Percentiles rank a stretch among this genome's conserved stretches.
Conservation (phyloP, 2,329 filamentous ascomycete genomes). For the Elsinoe arachidis region DNA sequence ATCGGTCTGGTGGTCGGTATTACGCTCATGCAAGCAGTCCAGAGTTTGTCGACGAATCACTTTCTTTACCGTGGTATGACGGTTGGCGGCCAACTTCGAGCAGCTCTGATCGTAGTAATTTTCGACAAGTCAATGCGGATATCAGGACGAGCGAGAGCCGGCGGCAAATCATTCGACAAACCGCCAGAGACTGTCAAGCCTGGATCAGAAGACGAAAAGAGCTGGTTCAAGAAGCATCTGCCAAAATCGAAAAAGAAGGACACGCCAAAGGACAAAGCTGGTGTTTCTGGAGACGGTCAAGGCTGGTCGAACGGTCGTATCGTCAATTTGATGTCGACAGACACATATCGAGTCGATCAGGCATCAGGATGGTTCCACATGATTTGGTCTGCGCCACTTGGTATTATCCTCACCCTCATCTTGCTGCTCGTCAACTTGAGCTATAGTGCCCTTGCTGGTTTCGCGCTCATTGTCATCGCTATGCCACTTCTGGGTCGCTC, state of each 20-base stretch:
- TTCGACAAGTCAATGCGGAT: constrained; percentile 90
- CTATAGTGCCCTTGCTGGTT: constrained; percentile 84
- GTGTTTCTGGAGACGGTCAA: constrained; percentile 57
- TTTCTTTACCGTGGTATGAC: constrained; percentile 92
- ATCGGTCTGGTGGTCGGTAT: constrained; percentile 79
- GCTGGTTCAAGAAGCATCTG: constrained; percentile 41
- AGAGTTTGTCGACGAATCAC: constrained; percentile 76
- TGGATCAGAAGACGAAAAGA: constrained; percentile 43
- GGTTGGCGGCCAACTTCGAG: constrained; percentile 74
- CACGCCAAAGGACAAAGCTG: constrained; percentile 36
- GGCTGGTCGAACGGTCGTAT: constrained; percentile 93
- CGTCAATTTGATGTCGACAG: constrained; percentile 88
- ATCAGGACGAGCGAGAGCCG: constrained; percentile 79
- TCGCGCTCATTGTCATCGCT: constrained; percentile 68
- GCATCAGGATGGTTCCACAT: constrained; percentile 85
- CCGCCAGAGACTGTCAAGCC: constrained; percentile 37
- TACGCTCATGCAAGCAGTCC: constrained; percentile 72
- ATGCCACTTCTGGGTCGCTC: constrained; percentile 69
- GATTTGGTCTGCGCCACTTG: constrained; percentile 76
- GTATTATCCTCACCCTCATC: constrained; percentile 67
- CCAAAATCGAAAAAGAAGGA: constrained; percentile 30
- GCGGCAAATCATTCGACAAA: constrained; percentile 47
- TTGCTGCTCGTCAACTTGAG: constrained; percentile 78
- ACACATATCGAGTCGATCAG: constrained; percentile 86
- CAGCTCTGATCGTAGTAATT: constrained; percentile 73